Evolutionary conservation across 768 basidiomycete species (phyloP), one percentile per base, ranked within the genome.

Genomic region (Leccinum fibrillosum): DNA sequence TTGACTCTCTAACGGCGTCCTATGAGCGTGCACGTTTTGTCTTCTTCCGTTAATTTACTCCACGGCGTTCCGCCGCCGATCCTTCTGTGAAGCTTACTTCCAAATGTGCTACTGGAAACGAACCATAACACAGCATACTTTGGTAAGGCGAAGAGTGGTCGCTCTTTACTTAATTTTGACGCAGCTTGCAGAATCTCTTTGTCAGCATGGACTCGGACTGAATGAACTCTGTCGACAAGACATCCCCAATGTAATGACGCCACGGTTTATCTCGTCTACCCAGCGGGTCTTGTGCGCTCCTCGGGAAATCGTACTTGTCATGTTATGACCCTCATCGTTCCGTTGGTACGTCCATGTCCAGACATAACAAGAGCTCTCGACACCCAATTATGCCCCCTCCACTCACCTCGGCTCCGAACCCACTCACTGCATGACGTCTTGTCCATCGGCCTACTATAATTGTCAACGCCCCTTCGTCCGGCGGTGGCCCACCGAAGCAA

Each of bases 331-430:
- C 19, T 44, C 5, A 37, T 54, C 37, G 37, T 42, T 45, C 37
- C 23, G n/a, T 23, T 4, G 19, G 53, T 17, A 32, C 23, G 30
- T 44, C 60, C 60, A 52, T n/a, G 30, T 44, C 60, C 60, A 52
- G 35, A 51, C 5, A 23, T 25, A 25, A 30, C 21, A 19, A 23
- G 26, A 44, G 25, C 32, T 5, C 32, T 25, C 26, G 34, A 50
- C 26, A 12, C 13, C 26, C 23, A 19, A 35, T 12, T 35, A 23
- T 17, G 13, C 23, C 6, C 9, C 9, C 17, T 30, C 12, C 5
- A 23, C 53, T 30, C 37, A 25, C 17, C 28, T 32, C 15, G 19
- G 8, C 8, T 42, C 4, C 8, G 8, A 32, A 25, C 2, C 6
- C 28, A 7, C 32, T 34, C 12, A 32, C 19, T 9, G 17, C 17